Evolutionary conservation across 495 filamentous ascomycete species (phyloP), one percentile per base, ranked within the genome.

Genomic region (Annulohypoxylon nitens): DNA sequence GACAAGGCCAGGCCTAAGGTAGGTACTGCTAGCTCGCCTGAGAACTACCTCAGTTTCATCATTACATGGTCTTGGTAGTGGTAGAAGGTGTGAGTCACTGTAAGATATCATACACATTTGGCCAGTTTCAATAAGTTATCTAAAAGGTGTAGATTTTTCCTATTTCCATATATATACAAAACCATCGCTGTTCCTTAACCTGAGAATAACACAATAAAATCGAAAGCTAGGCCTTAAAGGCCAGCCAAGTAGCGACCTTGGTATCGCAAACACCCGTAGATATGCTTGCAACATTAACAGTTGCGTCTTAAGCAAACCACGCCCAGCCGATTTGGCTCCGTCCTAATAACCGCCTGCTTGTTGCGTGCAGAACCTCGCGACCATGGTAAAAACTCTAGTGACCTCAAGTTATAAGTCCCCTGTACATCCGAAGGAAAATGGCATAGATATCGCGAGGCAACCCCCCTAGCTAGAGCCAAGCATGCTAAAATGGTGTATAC

Each of bases 111-210:
- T 20, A 39, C 34, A 54, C 16, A 25, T 11, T 8, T 58, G 4
- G 10, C 12, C 3, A 39, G n/a, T 6, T 23, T 39, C 33, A 33
- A 25, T 37, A 34, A 2, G 20, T 60, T n/a, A 43, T 41, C 25
- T 6, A 43, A 45, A 25, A 43, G n/a, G 14, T 43, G 11, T 60
- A 43, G 36, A 43, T 43, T 60, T 60, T 43, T 18, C 30, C 30
- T 30, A 4, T 43, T 8, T n/a, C 57, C 59, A 18, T 70, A 70
- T 69, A 74, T 69, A 66, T 74, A 69, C 59, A 75, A 70, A 70
- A 34, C n/a, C 63, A 75, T 26, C 72, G 72, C 72, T 50, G 9
- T 67, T 58, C 51, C 67, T 67, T 33, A 36, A 70, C 39, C 48
- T 33, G 18, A 68, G 55, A 50, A 37, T 41, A 59, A 67, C 67